phyloP scores from a whole-genome alignment of 306 rosid species.

The Trifolium repens region DNA sequence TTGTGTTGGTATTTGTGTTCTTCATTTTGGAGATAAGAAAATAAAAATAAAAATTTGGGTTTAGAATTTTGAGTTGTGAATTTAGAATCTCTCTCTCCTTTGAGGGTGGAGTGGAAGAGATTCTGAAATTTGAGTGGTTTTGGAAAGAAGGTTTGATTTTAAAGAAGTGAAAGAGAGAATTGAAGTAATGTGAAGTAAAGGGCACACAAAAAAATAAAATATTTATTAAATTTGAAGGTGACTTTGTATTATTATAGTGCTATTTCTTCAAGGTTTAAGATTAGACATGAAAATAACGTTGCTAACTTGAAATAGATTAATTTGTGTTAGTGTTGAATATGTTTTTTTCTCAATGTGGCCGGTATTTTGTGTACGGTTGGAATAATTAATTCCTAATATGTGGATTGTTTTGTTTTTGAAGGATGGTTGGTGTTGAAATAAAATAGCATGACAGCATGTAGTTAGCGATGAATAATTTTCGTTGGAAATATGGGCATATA shows the following conservation, averaged over 20 bases:
- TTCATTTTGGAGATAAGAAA: background rate
- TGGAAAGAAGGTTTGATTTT: slow-evolving; percentile 56
- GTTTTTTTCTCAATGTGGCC: slow-evolving; percentile 40
- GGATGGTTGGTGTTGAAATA: slow-evolving; percentile 33
- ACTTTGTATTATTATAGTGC: slow-evolving; percentile 56
- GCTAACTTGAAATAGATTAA: slow-evolving; percentile 12
- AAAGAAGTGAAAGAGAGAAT: slow-evolving; percentile 56
- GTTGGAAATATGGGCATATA: no score
- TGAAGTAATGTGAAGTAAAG: slow-evolving; percentile 52
- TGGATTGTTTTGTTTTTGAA: slow-evolving; percentile 21
- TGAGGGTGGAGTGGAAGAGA: slow-evolving; percentile 31
- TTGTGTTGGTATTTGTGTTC: slow-evolving; percentile 69
- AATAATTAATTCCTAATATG: slow-evolving; percentile 13
- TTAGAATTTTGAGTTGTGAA: background rate
- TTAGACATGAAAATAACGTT: slow-evolving; percentile 44
- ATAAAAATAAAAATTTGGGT: background rate
- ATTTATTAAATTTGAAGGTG: slow-evolving; percentile 44
- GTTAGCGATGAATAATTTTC: no score
- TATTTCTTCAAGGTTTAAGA: slow-evolving; percentile 45
- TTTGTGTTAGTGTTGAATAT: slow-evolving; percentile 27
- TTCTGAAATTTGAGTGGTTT: slow-evolving; percentile 46
- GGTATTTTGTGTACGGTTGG: slow-evolving; percentile 2
- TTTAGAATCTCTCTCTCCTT: slow-evolving; percentile 33
- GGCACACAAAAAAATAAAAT: slow-evolving; percentile 24
- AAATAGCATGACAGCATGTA: background rate